Evolutionary conservation across 2,329 filamentous ascomycete species (phyloP), one percentile per base, ranked within the genome.

Genomic region (Alternaria sp.): DNA sequence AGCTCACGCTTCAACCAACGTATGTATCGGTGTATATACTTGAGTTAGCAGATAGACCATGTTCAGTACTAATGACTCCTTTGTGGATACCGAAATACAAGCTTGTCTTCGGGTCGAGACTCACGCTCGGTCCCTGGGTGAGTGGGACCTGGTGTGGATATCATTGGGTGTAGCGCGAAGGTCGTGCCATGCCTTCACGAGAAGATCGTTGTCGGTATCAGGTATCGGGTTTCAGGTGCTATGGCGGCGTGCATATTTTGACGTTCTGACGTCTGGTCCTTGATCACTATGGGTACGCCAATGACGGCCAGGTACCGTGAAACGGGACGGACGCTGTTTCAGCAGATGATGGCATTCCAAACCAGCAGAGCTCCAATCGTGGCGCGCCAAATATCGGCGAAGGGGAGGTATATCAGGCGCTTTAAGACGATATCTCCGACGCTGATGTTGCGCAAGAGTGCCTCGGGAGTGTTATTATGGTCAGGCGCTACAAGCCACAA

Each of bases 401-500:
- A 56, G 60, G 26, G 36, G 39, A 38, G 49, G 44, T 53, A 59
- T 61, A 59, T 34, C 49, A 46, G 55, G 54, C 43, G 44, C 39
- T 20, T 39, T 48, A 26, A 53, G 63, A 65, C 61, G 57, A 62
- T 64, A 49, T 61, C 62, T 67, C 62, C 66, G 62, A 65, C 46
- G 39, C 34, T 62, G 53, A 30, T 57, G 55, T 22, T 56, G 51
- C 53, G 59, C 62, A 57, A 48, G 14, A 57, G 51, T 39, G 30
- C 55, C 47, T 57, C 48, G 54, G 62, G 61, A 60, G 56, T 53
- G 62, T 68, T 67, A 59, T 57, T 57, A 42, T 54, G 65, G 69
- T 71, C 66, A 73, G 69, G 63, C 67, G 72, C 59, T 66, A 66
- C 63, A 66, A 60, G 71, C 70, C 64, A 69, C 64, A 64, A 54